Conservation (phyloP, 1,284 basidiomycete species). For the Retiboletus flavoniger region DNA sequence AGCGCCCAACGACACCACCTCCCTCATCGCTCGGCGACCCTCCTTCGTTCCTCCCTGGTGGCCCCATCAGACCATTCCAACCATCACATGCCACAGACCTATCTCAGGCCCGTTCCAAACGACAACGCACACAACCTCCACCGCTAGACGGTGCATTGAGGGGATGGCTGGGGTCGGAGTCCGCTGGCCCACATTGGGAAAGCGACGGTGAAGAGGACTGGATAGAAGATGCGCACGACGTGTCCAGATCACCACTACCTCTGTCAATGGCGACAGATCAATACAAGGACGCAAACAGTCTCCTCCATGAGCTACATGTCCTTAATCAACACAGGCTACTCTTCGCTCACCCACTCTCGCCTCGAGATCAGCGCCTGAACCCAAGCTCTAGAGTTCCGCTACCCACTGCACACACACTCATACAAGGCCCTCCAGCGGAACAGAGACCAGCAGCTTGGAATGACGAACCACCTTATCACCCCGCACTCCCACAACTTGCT, state of each 20-base stretch:
- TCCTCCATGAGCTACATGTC: constrained; percentile 67
- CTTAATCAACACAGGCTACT: constrained; percentile 60
- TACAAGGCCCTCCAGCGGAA: not conserved
- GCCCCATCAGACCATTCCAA: constrained; percentile 21
- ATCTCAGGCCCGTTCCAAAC: constrained; percentile 36
- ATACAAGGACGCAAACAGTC: constrained; percentile 59
- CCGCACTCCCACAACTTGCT: not conserved
- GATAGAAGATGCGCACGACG: constrained; percentile 29
- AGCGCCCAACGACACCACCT: constrained; percentile 52
- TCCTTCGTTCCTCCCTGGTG: constrained; percentile 31
- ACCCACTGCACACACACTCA: not conserved
- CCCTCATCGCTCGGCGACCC: constrained; percentile 41
- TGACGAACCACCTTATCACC: constrained; percentile 4
- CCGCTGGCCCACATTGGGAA: constrained; percentile 11
- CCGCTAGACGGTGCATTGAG: constrained; percentile 44
- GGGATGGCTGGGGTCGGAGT: constrained; percentile 40
- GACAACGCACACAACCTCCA: constrained; percentile 48
- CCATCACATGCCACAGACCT: constrained; percentile 25
- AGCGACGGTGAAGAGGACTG: constrained; percentile 40
- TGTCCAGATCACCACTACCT: constrained; percentile 1
- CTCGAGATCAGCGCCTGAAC: constrained; percentile 11
- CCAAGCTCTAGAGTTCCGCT: not conserved
- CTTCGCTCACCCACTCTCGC: constrained; percentile 34
- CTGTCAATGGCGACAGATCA: constrained; percentile 22
- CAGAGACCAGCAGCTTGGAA: constrained; percentile 2